Evolutionary conservation across 768 basidiomycete species (phyloP).

Genomic region (Mycena albidolilacea): DNA sequence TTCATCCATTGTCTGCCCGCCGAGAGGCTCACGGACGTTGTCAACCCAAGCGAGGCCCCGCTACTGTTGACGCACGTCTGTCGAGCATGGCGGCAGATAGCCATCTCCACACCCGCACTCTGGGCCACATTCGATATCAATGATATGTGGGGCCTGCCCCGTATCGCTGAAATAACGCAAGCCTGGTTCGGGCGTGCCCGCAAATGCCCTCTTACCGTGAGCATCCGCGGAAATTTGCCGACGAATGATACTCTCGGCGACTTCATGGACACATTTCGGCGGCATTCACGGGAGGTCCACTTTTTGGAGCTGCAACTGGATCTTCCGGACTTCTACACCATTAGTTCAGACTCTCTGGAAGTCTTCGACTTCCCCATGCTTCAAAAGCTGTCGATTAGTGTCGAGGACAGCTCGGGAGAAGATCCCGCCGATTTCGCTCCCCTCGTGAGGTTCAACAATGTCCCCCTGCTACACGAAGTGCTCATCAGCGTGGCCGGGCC

Average conservation of each 20-base stretch:
- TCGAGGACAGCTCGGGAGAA: background rate
- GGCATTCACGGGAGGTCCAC: background rate
- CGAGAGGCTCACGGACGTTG: background rate
- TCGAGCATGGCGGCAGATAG: slow-evolving; percentile 21
- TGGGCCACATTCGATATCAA: slow-evolving; percentile 21
- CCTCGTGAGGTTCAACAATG: background rate
- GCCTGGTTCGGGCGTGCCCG: slow-evolving; percentile 15
- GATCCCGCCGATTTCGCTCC: no score
- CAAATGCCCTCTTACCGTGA: slow-evolving; percentile 9
- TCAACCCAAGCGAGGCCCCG: background rate
- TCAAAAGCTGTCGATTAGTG: background rate
- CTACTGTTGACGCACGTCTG: slow-evolving; percentile 21
- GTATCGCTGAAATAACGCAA: background rate
- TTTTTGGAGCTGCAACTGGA: background rate
- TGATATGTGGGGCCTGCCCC: no score
- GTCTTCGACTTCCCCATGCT: background rate
- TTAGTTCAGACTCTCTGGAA: background rate
- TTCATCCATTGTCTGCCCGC: slow-evolving; percentile 20
- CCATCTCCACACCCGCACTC: slow-evolving; percentile 18
- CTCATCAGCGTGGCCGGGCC: background rate
- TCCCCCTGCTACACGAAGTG: slow-evolving; percentile 7
- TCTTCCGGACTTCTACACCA: background rate
- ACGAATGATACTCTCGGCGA: background rate
- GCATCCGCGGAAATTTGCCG: background rate
- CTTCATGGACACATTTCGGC: slow-evolving; percentile 3